A percentile compares a stretch with the other conserved stretches of the same genome.
Conservation (phyloP, 352 stramenopile species). For the Halophytophthora batemanensis region DNA sequence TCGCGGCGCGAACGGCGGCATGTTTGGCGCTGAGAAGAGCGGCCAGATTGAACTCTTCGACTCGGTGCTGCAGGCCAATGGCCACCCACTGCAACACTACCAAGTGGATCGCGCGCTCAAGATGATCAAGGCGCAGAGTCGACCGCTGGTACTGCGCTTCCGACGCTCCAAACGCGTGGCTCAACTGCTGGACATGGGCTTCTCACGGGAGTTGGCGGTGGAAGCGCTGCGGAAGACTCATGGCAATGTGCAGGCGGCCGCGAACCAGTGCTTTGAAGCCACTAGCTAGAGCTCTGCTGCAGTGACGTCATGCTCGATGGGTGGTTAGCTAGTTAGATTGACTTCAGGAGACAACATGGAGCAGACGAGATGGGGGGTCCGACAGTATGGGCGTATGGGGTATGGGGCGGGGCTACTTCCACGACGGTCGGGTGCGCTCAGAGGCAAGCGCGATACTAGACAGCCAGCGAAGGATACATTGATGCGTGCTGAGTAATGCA, state of each 20-base stretch:
- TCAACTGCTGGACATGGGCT: conserved; percentile 78
- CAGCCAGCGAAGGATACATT: too few relatives aligned
- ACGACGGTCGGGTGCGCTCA: too few relatives aligned
- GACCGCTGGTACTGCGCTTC: conserved; percentile 78
- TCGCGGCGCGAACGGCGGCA: conserved; percentile 50
- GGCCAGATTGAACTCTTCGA: conserved; percentile 74
- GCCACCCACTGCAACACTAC: conserved; percentile 80
- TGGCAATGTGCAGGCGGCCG: conserved; percentile 61
- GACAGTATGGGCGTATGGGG: too few relatives aligned
- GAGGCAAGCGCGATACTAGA: too few relatives aligned
- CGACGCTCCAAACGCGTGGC: conserved; percentile 58
- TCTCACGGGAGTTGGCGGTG: conserved; percentile 43
- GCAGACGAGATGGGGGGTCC: too few relatives aligned
- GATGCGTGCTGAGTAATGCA: too few relatives aligned
- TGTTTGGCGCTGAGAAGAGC: conserved; percentile 77
- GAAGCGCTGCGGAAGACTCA: conserved; percentile 47
- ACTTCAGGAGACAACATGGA: too few relatives aligned
- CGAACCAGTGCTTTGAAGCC: conserved; percentile 64
- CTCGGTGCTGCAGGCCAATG: conserved; percentile 71
- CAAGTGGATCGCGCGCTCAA: conserved; percentile 78
- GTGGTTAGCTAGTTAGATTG: too few relatives aligned
- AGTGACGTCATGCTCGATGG: background rate
- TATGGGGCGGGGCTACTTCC: too few relatives aligned
- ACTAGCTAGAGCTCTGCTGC: conserved; percentile 9
- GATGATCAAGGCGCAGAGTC: conserved; percentile 81